Conservation (phyloP, 768 basidiomycete genomes). For the Podaxis sp. region DNA sequence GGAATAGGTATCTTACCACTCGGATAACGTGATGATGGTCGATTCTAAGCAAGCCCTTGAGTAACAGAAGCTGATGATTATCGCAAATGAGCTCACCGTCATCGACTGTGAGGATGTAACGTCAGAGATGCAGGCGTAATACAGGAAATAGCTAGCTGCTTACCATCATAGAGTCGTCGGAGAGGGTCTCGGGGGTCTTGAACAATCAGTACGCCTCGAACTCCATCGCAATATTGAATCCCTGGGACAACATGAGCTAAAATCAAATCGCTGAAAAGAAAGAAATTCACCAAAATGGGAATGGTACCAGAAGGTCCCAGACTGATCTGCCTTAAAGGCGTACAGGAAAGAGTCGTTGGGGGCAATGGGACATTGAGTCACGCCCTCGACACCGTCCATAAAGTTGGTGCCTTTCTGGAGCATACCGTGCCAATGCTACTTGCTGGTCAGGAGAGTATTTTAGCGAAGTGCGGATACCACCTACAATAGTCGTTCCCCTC, state of each 20-base stretch:
- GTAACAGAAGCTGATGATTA: slow-evolving; percentile 22
- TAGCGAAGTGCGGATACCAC: not conserved
- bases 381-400: too few relatives aligned
- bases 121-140: not conserved
- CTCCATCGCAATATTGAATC: slow-evolving; percentile 46
- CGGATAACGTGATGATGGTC: slow-evolving; percentile 39
- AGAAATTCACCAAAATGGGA: too few relatives aligned
- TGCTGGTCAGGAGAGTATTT: too few relatives aligned
- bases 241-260: slow-evolving; percentile 6
- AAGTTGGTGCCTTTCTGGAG: too few relatives aligned
- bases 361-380: too few relatives aligned
- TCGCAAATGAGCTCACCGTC: slow-evolving; percentile 29
- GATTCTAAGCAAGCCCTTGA: slow-evolving; percentile 27
- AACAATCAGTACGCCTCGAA: slow-evolving; percentile 39
- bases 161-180: slow-evolving; percentile 15
- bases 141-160: not conserved
- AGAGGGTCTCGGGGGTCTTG: slow-evolving; percentile 25
- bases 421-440: too few relatives aligned
- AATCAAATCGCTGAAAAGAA: not conserved
- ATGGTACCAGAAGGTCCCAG: too few relatives aligned
- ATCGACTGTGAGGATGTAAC: slow-evolving; percentile 22
- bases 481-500: not conserved
- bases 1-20: slow-evolving; percentile 26
- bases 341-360: too few relatives aligned
- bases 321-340: too few relatives aligned